phyloP scores from a whole-genome alignment of 805 yeast species.

The Kazachstania kunashirensis region DNA sequence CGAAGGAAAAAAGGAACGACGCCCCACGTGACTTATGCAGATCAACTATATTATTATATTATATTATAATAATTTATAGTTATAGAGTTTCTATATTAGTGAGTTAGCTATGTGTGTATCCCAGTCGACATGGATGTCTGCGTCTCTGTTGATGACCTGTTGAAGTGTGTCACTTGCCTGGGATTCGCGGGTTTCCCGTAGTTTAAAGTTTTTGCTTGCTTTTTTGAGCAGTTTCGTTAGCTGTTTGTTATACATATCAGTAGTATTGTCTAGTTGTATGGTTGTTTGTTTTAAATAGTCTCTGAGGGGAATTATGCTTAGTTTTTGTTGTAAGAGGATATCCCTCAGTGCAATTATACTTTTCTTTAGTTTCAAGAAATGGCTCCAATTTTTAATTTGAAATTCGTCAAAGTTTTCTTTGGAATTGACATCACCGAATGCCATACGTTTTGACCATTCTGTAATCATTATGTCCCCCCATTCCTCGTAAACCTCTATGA shows the following conservation, averaged over 20 bases:
- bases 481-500: conserved; percentile 61
- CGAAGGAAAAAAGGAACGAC: background rate
- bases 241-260: background rate
- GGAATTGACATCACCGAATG: conserved; percentile 27
- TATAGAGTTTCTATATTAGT: no score
- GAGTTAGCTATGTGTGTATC: no score
- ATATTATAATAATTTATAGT: no score
- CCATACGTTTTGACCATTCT: conserved; percentile 54
- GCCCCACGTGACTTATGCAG: background rate
- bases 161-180: no score
- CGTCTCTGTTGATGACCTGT: no score
- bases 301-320: background rate
- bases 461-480: conserved; percentile 58
- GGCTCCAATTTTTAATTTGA: conserved; percentile 44
- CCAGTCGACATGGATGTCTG: no score
- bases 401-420: conserved; percentile 24
- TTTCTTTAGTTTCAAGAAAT: conserved; percentile 46
- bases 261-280: background rate
- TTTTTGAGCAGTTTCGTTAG: background rate
- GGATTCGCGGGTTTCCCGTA: no score
- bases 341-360: conserved; percentile 47
- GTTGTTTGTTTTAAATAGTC: background rate
- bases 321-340: conserved; percentile 29
- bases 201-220: background rate
- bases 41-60: no score